Base-by-base conservation (phyloP, 2,329 filamentous ascomycete genomes). In the Dothiorella sarmentorum region DNA sequence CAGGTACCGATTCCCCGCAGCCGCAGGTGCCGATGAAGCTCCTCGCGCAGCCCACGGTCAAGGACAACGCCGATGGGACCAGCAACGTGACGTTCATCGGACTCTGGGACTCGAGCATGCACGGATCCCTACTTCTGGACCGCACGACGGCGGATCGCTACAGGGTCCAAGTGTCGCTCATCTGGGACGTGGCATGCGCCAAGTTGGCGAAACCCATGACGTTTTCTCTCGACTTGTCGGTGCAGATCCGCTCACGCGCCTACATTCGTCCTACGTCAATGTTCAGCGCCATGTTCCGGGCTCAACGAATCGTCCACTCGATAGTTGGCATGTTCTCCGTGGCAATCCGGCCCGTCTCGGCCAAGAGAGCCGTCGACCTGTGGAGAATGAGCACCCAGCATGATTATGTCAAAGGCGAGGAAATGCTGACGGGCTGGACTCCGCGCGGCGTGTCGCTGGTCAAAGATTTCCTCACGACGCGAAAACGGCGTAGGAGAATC, bases 341-440 rank as follows among this genome's bases (percentile, higher is more conserved):
- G 51, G 86, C 86, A 5, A 87, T 97, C 73, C 87, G 91, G 27
- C 94, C 94, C 0, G 87, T 90, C 7, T 91, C 91, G 2, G 91
- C 96, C 52, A 97, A 97, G 74, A 85, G 90, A 45, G 90, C 91
- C 0, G 91, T 91, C 3, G 94, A 99, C 70, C 80, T 99, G 11
- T 99, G 94, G 94, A 85, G 94, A 57, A 91, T 97, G 85, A 95
- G 91, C 72, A 97, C 92, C 15, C 87, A 90, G 61, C 89, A 96
- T 67, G 91, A 96, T 71, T 97, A 97, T 69, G 90, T 99, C 66
- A 97, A 96, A 72, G 94, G 94, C 58, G 92, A 99, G 74, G 94
- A 99, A 72, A 82, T 87, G 49, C 79, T 99, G 37, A 85, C 81
- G 2, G 85, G 86, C 59, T 99, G 94, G 94, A 85, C 87, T 7